Evolutionary conservation across 2,329 filamentous ascomycete species (phyloP).

Genomic region (Ambrosiella cleistominuta): DNA sequence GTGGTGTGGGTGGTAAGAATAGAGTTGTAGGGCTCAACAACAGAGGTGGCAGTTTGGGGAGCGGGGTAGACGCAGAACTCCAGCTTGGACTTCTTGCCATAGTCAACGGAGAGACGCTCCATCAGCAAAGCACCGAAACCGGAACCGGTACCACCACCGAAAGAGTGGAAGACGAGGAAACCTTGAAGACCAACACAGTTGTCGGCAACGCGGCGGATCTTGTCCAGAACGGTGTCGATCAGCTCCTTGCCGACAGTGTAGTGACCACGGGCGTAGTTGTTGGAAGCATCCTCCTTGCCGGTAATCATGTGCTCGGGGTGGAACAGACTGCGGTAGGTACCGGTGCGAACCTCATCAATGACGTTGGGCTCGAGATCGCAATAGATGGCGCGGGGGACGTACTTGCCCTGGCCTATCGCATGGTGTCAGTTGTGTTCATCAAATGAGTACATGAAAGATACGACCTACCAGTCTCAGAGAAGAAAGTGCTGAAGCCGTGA

Average conservation of each 20-base stretch:
- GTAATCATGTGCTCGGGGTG: slow-evolving; percentile 99
- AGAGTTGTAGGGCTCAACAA: slow-evolving; percentile 99
- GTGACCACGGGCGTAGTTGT: slow-evolving; percentile 99
- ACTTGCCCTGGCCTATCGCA: slow-evolving; percentile 77
- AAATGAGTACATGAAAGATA: background rate
- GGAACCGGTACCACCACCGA: slow-evolving; percentile 95
- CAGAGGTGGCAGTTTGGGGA: slow-evolving; percentile 88
- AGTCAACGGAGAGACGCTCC: slow-evolving; percentile 97
- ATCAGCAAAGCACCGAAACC: slow-evolving; percentile 96
- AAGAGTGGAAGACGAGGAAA: slow-evolving; percentile 99
- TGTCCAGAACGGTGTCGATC: slow-evolving; percentile 94
- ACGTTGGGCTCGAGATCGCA: slow-evolving; percentile 99
- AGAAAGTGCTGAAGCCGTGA: slow-evolving; percentile 99
- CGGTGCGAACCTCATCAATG: slow-evolving; percentile 96
- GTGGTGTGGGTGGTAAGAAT: slow-evolving; percentile 98
- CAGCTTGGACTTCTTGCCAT: slow-evolving; percentile 99
- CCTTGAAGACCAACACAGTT: slow-evolving; percentile 96
- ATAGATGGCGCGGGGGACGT: slow-evolving; percentile 97
- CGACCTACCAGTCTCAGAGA: slow-evolving; percentile 86
- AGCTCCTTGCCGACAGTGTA: slow-evolving; percentile 99
- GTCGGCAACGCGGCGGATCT: slow-evolving; percentile 92
- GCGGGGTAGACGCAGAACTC: slow-evolving; percentile 99
- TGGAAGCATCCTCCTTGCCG: slow-evolving; percentile 98
- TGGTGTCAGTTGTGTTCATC: background rate
- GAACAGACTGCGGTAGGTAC: slow-evolving; percentile 89